Base-by-base conservation (phyloP, 2,329 filamentous ascomycete species). In the Penicillium sp. region DNA sequence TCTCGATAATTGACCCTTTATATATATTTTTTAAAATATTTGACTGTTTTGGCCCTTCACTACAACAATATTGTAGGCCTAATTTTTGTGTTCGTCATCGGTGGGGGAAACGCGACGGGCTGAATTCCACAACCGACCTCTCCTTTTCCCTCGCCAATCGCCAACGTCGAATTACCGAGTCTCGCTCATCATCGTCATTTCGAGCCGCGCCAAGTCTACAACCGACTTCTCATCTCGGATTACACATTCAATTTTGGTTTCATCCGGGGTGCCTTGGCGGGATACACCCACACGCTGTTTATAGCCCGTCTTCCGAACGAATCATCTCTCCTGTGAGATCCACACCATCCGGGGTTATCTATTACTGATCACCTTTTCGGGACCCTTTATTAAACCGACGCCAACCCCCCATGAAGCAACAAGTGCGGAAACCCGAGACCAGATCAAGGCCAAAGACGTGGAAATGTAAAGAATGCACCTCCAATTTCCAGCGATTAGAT, bases 381-480 rank as follows among this genome's bases (percentile, higher is more conserved):
- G 1, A 16, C 21, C 36, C 31, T 41, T 27, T 60, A 61, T 52
- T 29, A 45, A 29, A 33, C 53, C 53, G 60, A 51, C 29, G 49
- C 38, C 25, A 41, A 54, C 23, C 27, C 34, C 47, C 44, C 29
- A 63, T 63, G 60, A 47, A 60, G 19, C 40, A 49, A 19, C 40
- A 49, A 53, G 49, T 51, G 46, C 59, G 25, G 15, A 56, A 55
- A 8, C 19, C 47, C 11, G 29, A 48, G 41, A 40, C 50, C 33
- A 38, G 25, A 39, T 49, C 44, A 47, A 38, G 16, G 1, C 39
- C 46, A 25, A 59, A 53, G 50, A 50, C 34, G n/a, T 69, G 67
- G 69, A 62, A 43, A 34, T 70, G 69, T 53, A 54, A 68, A 43
- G 48, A 59, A 25, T 70, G 69, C 44, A n/a, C 53, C n/a, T 60